phyloP scores from a whole-genome alignment of 768 basidiomycete species.

The Cyathus striatus region DNA sequence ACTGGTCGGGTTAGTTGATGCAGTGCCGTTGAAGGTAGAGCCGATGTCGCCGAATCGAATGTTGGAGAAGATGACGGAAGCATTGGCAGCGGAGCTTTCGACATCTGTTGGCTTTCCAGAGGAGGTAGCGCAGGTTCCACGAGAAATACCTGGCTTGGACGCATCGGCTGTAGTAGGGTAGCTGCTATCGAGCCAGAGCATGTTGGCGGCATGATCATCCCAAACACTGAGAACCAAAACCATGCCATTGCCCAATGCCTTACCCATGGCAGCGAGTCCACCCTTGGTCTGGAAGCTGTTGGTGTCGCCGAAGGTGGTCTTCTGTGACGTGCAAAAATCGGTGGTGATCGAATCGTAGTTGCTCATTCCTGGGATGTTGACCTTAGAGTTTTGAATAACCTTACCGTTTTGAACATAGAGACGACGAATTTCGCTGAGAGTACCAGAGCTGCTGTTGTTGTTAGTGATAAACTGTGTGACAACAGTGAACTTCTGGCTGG shows the following conservation, averaged over 20 bases:
- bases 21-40: too few relatives aligned
- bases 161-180: too few relatives aligned
- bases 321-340: constrained; percentile 40
- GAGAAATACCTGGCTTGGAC: too few relatives aligned
- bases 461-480: constrained; percentile 50
- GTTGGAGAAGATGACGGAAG: too few relatives aligned
- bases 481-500: constrained; percentile 42
- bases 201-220: neutral
- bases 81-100: too few relatives aligned
- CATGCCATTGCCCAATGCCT: constrained; percentile 37
- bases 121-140: too few relatives aligned
- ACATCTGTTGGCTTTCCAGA: too few relatives aligned
- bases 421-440: constrained; percentile 45
- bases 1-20: too few relatives aligned
- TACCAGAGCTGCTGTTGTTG: constrained; percentile 34
- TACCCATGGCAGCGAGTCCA: constrained; percentile 30
- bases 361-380: constrained; percentile 34
- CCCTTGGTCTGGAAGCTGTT: constrained; percentile 39
- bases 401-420: constrained; percentile 46
- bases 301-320: constrained; percentile 39
- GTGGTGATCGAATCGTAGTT: constrained; percentile 40
- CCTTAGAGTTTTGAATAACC: constrained; percentile 38
- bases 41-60: too few relatives aligned
- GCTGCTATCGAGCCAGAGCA: neutral
- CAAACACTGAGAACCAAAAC: constrained; percentile 33